Conservation (phyloP, 148 eudicot species). For the Spergularia marina region DNA sequence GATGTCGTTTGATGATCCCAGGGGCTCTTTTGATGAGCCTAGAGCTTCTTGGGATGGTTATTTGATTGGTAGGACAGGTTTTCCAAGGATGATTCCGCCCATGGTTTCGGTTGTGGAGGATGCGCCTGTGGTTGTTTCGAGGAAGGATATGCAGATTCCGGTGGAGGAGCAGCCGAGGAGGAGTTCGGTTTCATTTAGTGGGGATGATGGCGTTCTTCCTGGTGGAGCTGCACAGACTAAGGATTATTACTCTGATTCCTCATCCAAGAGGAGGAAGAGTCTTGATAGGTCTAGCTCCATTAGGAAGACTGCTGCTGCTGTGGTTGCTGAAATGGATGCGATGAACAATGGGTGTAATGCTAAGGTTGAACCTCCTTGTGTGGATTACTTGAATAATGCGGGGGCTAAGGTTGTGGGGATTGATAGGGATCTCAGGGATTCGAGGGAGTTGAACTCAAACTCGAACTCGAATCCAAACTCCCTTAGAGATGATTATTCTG, state of each 20-base stretch:
- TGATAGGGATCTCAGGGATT: slow-evolving; percentile 33
- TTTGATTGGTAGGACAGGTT: slow-evolving; percentile 45
- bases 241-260: slow-evolving; percentile 80
- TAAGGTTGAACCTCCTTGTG: slow-evolving; percentile 48
- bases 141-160: slow-evolving; percentile 67
- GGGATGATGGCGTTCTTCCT: slow-evolving; percentile 44
- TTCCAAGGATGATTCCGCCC: slow-evolving; percentile 61
- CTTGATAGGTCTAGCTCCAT: slow-evolving; percentile 74
- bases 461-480: slow-evolving; percentile 49
- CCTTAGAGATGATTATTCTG: slow-evolving; percentile 69
- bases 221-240: slow-evolving; percentile 72
- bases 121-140: slow-evolving; percentile 41
- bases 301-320: slow-evolving; percentile 74
- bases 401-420: slow-evolving; percentile 30
- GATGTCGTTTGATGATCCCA: slow-evolving; percentile 69
- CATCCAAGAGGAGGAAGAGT: slow-evolving; percentile 77
- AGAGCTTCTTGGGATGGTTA: slow-evolving; percentile 97
- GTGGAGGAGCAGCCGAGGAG: slow-evolving; percentile 48
- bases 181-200: slow-evolving; percentile 35
- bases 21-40: slow-evolving; percentile 86
- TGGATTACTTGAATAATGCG: slow-evolving; percentile 38
- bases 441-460: slow-evolving; percentile 42
- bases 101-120: slow-evolving; percentile 87
- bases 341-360: slow-evolving; percentile 44
- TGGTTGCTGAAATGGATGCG: slow-evolving; percentile 77